Conservation (phyloP, 1,284 basidiomycete genomes). For the Sporisorium iseilematis-ciliati region DNA sequence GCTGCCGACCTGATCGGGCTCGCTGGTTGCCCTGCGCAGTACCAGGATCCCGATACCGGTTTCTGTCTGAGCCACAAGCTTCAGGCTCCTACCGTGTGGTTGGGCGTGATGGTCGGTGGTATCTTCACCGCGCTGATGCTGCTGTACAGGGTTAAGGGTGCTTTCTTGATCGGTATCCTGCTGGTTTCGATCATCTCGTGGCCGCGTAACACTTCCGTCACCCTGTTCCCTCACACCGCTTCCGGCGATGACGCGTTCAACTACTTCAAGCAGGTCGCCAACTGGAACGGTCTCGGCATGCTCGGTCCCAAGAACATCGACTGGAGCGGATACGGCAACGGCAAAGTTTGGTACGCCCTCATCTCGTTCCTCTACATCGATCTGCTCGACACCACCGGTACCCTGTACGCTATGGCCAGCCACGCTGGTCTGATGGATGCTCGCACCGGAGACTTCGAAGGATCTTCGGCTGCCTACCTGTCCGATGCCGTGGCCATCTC, state of each 20-base stretch:
- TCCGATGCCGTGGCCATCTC: slow-evolving; percentile 82
- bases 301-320: slow-evolving; percentile 74
- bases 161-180: slow-evolving; percentile 82
- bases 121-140: slow-evolving; percentile 75
- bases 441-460: slow-evolving; percentile 87
- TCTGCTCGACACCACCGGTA: slow-evolving; percentile 74
- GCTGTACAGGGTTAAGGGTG: slow-evolving; percentile 86
- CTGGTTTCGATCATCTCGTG: slow-evolving; percentile 88
- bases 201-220: slow-evolving; percentile 84
- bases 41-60: slow-evolving; percentile 67
- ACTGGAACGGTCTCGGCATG: slow-evolving; percentile 73
- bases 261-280: slow-evolving; percentile 88
- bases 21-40: slow-evolving; percentile 77
- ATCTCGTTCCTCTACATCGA: slow-evolving; percentile 88
- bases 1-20: slow-evolving; percentile 80
- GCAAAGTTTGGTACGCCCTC: slow-evolving; percentile 86
- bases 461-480: slow-evolving; percentile 80
- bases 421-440: slow-evolving; percentile 89
- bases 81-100: slow-evolving; percentile 83
- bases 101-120: slow-evolving; percentile 90
- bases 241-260: slow-evolving; percentile 81
- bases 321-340: slow-evolving; percentile 74
- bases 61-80: slow-evolving; percentile 80
- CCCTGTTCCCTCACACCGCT: slow-evolving; percentile 81
- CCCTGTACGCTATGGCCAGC: slow-evolving; percentile 89